phyloP scores from a whole-genome alignment of 371 early-diverging fungal species.

The Mucor circinelloides region DNA sequence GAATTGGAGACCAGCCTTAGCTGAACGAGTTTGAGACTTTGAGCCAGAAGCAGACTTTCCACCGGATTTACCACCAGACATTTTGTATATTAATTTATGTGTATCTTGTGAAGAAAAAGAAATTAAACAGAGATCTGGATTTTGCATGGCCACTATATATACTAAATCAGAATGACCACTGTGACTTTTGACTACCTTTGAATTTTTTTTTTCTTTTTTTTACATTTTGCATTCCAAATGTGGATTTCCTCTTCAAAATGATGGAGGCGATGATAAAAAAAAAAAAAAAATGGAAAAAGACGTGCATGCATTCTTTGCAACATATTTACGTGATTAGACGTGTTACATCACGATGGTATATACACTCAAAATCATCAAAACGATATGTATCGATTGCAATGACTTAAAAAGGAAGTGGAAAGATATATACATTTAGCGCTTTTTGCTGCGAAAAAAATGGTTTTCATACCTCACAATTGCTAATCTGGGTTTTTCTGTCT shows the following conservation, averaged over 20 bases:
- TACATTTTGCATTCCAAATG: background rate
- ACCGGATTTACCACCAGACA: conserved; percentile 59
- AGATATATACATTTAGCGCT: background rate
- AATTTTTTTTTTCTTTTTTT: conserved; percentile 13
- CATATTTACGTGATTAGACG: background rate
- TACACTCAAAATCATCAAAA: background rate
- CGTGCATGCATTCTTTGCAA: background rate
- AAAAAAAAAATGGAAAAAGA: background rate
- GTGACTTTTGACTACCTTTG: background rate
- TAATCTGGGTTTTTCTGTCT: background rate
- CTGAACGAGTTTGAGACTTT: conserved; percentile 70
- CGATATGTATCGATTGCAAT: background rate
- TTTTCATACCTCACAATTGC: background rate
- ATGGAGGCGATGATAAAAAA: background rate
- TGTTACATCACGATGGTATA: background rate
- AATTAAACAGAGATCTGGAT: conserved; percentile 4
- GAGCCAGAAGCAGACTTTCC: conserved; percentile 57
- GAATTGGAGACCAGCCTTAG: conserved; percentile 91
- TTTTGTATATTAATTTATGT: conserved; percentile 16
- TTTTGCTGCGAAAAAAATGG: background rate
- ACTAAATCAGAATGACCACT: background rate
- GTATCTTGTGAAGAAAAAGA: conserved; percentile 15
- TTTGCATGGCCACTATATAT: conserved; percentile 1
- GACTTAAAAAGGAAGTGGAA: background rate
- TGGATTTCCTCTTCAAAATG: background rate